Percentiles rank a stretch among this genome's conserved stretches.
These are phyloP conservation scores for Melanogaster broomeanus DNA, from an alignment of 768 basidiomycete species.

Conservation along the genomic window DNA sequence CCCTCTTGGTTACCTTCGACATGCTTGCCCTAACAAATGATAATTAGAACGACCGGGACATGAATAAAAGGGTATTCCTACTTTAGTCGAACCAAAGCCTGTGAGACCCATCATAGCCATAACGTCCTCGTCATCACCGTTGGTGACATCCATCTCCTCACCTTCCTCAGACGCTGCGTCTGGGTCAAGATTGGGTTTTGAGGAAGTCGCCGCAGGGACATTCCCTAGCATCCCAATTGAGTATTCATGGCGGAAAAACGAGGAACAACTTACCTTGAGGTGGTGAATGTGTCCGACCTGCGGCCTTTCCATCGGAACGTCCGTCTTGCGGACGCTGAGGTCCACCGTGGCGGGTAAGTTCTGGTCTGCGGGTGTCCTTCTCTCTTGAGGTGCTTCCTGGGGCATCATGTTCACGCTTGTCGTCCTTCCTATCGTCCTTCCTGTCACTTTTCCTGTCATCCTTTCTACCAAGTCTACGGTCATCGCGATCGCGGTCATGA, in stretches of 20 bases:
- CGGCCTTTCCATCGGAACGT: constrained; percentile 13
- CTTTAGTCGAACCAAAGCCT: constrained; percentile 91
- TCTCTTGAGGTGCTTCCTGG: constrained; percentile 36
- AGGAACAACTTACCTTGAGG: constrained; percentile 14
- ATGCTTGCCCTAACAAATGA: constrained; percentile 60
- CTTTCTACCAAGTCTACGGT: constrained; percentile 32
- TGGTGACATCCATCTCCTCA: constrained; percentile 53
- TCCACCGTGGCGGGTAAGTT: constrained; percentile 22
- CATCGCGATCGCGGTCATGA: constrained; percentile 31
- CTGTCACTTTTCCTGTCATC: constrained; percentile 35
- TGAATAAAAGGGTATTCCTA: constrained; percentile 28
- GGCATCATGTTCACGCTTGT: constrained; percentile 41
- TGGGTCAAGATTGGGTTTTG: constrained; percentile 42
- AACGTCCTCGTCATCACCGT: constrained; percentile 77
- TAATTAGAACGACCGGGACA: not conserved
- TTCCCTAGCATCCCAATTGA: constrained; percentile 7
- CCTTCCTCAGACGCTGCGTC: constrained; percentile 49
- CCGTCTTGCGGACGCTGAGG: constrained; percentile 18
- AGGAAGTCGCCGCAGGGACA: constrained; percentile 6
- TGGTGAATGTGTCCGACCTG: constrained; percentile 9
- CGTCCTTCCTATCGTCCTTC: constrained; percentile 35
- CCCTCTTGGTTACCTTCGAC: constrained; percentile 86
- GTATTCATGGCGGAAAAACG: not conserved
- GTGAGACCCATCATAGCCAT: constrained; percentile 87
- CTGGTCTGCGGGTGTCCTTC: constrained; percentile 27